Percentiles rank a stretch among this genome's conserved stretches.
Conservation (phyloP, 805 yeast genomes). For the Lachancea mirantina region DNA sequence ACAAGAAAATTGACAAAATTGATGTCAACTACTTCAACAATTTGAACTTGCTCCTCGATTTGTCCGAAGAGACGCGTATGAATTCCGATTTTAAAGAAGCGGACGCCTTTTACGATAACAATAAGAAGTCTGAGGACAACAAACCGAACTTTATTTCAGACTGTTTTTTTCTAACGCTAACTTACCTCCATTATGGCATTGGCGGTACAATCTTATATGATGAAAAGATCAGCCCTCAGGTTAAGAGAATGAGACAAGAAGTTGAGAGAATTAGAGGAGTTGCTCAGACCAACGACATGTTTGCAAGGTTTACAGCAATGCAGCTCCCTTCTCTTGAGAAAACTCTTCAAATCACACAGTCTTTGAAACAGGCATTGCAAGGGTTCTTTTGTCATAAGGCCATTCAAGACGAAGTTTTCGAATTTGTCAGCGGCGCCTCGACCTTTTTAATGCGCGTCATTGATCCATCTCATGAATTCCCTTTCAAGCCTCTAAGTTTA, state of each 20-base stretch:
- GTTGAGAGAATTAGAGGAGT: slow-evolving; percentile 29
- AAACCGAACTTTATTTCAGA: slow-evolving; percentile 79
- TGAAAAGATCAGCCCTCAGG: slow-evolving; percentile 46
- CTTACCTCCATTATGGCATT: slow-evolving; percentile 80
- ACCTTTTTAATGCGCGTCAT: slow-evolving; percentile 63
- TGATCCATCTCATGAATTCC: slow-evolving; percentile 65
- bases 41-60: slow-evolving; percentile 46
- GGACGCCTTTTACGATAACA: slow-evolving; percentile 43
- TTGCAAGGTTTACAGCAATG: slow-evolving; percentile 27
- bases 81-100: slow-evolving; percentile 71
- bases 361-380: slow-evolving; percentile 50
- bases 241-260: slow-evolving; percentile 40
- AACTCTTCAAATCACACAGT: slow-evolving; percentile 33
- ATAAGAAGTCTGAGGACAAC: slow-evolving; percentile 30
- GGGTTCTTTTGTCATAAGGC: slow-evolving; percentile 53
- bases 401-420: slow-evolving; percentile 62
- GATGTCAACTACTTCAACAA: slow-evolving; percentile 61
- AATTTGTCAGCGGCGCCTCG: slow-evolving; percentile 68
- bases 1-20: slow-evolving; percentile 66
- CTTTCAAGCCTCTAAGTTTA: slow-evolving; percentile 42
- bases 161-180: slow-evolving; percentile 71
- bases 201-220: slow-evolving; percentile 65
- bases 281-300: slow-evolving; percentile 16
- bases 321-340: slow-evolving; percentile 49
- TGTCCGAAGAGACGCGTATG: slow-evolving; percentile 75